Conservation (phyloP, 2,329 filamentous ascomycete species). For the Cylindrodendrum hubeiense region DNA sequence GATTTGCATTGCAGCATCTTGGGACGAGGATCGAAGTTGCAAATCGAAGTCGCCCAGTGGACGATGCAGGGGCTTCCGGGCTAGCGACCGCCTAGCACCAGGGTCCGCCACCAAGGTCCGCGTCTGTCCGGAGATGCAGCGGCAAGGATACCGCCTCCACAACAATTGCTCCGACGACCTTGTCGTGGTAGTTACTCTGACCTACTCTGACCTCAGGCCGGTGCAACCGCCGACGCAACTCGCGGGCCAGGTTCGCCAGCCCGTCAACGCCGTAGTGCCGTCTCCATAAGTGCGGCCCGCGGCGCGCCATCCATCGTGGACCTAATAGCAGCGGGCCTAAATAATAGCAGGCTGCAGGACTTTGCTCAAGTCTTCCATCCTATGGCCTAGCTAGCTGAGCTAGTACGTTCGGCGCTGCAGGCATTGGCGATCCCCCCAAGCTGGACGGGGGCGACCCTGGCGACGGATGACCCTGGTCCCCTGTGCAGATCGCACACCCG, state of each 20-base stretch:
- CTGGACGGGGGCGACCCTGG: conserved; percentile 37
- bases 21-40: background rate
- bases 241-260: conserved; percentile 10
- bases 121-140: background rate
- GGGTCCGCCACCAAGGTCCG: background rate
- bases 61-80: background rate
- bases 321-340: no score
- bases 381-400: conserved; percentile 22
- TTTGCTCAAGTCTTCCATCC: conserved; percentile 11
- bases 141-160: background rate
- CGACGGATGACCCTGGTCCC: conserved; percentile 37
- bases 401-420: conserved; percentile 34
- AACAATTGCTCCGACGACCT: conserved; percentile 4
- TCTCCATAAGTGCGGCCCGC: conserved; percentile 25
- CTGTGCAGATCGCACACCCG: conserved; percentile 44
- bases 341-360: conserved; percentile 9
- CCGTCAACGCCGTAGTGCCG: conserved; percentile 11
- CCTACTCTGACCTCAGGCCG: background rate
- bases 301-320: conserved; percentile 15
- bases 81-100: background rate
- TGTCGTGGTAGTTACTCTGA: no score
- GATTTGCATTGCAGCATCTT: no score
- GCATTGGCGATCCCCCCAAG: conserved; percentile 40
- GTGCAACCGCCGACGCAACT: conserved; percentile 14
- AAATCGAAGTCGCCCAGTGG: background rate